Evolutionary conservation across 2,329 filamentous ascomycete species (phyloP), one percentile per base, ranked within the genome.

Genomic region (Diaporthe sp.): DNA sequence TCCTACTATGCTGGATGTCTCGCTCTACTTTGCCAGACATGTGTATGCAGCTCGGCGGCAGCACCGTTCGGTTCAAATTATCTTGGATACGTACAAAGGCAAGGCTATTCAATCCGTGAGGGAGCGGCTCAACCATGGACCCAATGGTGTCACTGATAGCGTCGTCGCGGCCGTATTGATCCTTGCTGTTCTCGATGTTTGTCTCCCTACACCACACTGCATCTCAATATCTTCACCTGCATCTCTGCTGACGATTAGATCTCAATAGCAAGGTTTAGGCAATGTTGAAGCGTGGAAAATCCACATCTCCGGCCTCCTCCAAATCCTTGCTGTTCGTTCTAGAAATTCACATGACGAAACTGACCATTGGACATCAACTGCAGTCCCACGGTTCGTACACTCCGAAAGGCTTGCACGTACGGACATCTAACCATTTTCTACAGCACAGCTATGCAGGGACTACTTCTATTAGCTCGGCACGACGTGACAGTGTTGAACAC

Each of bases 231-330:
- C 42, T 34, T 15, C 2, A 17, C 7, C 20, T 2, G 20, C 10
- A 67, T 37, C 6, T 1, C 34, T 34, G 9, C 42, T 67, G 22
- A 67, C 39, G 2, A 15, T 1, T 7, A 17, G 44, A 1, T n/a
- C 20, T 67, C 22, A 49, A 67, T 22, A 67, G 61, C 61, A 67
- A 67, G 61, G 31, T n/a, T 67, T 51, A 28, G 44, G 28, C 44
- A 51, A 67, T 37, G 15, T 22, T 4, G 61, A 67, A 10, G 61
- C 42, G 9, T 67, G 61, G 61, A 67, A 51, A 10, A 51, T 67
- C 20, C 61, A 67, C 28, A 51, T 67, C 42, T 49, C 28, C 20
- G 61, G 61, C 9, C 61, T 67, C 20, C 61, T 67, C 28, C 61
- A 25, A 12, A 34, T 67, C 20, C n/a, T 67, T 28, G n/a, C 28